These are phyloP conservation scores for Apostasia ramifera DNA, from an alignment of 106 monocot species.

Conservation along the genomic window DNA sequence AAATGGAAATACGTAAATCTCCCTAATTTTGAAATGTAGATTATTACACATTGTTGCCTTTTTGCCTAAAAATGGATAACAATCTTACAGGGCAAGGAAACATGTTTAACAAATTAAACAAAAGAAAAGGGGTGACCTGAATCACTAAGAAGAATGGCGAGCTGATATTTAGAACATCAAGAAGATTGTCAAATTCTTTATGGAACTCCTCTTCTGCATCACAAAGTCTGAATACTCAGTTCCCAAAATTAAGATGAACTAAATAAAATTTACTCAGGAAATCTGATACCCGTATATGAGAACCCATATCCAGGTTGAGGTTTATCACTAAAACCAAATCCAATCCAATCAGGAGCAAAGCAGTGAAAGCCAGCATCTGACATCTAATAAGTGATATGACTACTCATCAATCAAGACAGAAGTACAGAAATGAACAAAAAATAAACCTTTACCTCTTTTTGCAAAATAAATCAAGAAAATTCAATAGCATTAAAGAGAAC, in stretches of 20 bases:
- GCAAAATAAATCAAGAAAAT: background rate
- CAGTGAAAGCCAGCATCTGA: slow-evolving; percentile 87
- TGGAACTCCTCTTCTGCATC: slow-evolving; percentile 86
- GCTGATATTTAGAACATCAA: slow-evolving; percentile 48
- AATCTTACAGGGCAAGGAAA: background rate
- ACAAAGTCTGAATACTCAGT: slow-evolving; percentile 7
- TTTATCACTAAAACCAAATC: slow-evolving; percentile 98
- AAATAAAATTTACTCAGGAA: background rate
- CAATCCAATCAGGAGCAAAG: slow-evolving; percentile 98
- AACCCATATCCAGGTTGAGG: slow-evolving; percentile 96
- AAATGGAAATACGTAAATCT: too few relatives aligned
- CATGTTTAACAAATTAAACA: background rate
- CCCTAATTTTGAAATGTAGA: too few relatives aligned
- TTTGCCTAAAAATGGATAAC: too few relatives aligned
- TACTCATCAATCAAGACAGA: slow-evolving; percentile 8
- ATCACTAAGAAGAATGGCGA: slow-evolving; percentile 76
- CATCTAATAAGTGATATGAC: slow-evolving; percentile 45
- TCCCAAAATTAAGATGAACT: slow-evolving; percentile 1
- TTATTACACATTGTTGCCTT: too few relatives aligned
- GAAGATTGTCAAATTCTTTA: slow-evolving; percentile 72
- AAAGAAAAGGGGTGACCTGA: slow-evolving; percentile 43
- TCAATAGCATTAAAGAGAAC: too few relatives aligned
- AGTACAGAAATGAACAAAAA: background rate
- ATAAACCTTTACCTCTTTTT: background rate
- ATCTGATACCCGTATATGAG: slow-evolving; percentile 58